These are phyloP conservation scores for button mushroom (Agaricus bisporus) DNA, from an alignment of 768 basidiomycete genomes.

Conservation along the genomic window DNA sequence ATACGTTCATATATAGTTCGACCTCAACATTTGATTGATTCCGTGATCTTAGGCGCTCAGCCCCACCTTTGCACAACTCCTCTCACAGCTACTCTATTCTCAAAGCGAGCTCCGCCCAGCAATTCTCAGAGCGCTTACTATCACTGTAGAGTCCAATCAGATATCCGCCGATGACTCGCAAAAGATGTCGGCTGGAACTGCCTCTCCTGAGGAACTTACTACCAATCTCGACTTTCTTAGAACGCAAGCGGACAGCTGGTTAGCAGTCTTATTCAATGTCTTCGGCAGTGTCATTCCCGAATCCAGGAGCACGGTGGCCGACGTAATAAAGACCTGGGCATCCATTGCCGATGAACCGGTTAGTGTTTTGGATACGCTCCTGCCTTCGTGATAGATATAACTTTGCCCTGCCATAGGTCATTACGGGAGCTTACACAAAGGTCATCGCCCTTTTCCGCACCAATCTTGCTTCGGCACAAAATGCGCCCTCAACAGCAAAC, in stretches of 20 bases:
- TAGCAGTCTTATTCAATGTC: constrained; percentile 95
- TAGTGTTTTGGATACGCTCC: constrained; percentile 11
- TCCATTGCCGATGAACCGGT: constrained; percentile 72
- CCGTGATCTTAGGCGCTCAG: constrained; percentile 57
- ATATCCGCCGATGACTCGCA: constrained; percentile 18
- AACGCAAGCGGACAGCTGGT: constrained; percentile 84
- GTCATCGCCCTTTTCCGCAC: constrained; percentile 66
- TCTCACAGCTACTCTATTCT: constrained; percentile 89
- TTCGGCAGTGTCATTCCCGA: constrained; percentile 83
- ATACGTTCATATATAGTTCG: constrained; percentile 5
- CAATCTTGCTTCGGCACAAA: constrained; percentile 42
- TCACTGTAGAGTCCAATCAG: constrained; percentile 73
- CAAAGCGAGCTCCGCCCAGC: constrained; percentile 80
- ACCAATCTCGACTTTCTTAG: constrained; percentile 68
- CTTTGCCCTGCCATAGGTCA: background rate
- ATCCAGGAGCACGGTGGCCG: constrained; percentile 70
- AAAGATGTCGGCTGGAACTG: constrained; percentile 32
- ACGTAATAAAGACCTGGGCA: constrained; percentile 85
- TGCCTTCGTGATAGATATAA: background rate
- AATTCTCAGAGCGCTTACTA: constrained; percentile 75
- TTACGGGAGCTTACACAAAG: constrained; percentile 57
- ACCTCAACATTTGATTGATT: constrained; percentile 5
- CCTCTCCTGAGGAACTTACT: constrained; percentile 47
- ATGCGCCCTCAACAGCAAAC: constrained; percentile 22
- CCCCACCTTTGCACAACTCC: constrained; percentile 75